phyloP scores from a whole-genome alignment of 495 filamentous ascomycete species.

The Neurospora pannonica region DNA sequence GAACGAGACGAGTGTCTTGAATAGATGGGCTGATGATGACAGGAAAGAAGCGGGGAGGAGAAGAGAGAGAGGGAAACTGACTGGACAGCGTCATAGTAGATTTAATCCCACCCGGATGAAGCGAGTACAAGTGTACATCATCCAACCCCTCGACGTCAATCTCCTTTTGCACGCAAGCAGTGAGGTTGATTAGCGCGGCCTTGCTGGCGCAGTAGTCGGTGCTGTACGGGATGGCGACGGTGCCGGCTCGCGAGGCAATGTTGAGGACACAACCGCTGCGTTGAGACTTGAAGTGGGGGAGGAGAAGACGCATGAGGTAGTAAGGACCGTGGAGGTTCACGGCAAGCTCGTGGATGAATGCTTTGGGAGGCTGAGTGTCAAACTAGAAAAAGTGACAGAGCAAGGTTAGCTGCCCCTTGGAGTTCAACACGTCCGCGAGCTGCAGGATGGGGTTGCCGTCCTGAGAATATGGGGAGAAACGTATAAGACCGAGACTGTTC shows the following conservation, averaged over 20 bases:
- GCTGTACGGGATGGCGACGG: conserved; percentile 21
- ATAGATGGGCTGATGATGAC: too few relatives aligned
- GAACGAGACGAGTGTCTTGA: background rate
- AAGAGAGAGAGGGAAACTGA: background rate
- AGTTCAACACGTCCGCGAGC: background rate
- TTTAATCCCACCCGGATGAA: conserved; percentile 27
- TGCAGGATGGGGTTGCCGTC: background rate
- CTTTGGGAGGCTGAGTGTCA: conserved; percentile 15
- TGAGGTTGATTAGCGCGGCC: conserved; percentile 27
- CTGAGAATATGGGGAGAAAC: background rate
- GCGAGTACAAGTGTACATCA: conserved; percentile 22
- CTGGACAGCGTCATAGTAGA: conserved; percentile 23
- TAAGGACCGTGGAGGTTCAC: conserved; percentile 46
- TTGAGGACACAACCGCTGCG: conserved; percentile 22
- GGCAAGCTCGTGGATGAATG: conserved; percentile 49
- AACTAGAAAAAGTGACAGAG: conserved; percentile 3
- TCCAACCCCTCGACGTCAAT: conserved; percentile 20
- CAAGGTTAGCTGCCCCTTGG: background rate
- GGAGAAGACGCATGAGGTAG: conserved; percentile 23
- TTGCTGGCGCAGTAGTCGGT: conserved; percentile 27
- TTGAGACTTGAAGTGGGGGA: conserved; percentile 17
- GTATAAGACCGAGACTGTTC: conserved; percentile 18
- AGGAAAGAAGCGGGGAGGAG: too few relatives aligned
- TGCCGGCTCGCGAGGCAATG: conserved; percentile 25
- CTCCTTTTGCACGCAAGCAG: conserved; percentile 22